phyloP scores from a whole-genome alignment of 2,329 filamentous ascomycete species.

The Arthrinium puccinioides region DNA sequence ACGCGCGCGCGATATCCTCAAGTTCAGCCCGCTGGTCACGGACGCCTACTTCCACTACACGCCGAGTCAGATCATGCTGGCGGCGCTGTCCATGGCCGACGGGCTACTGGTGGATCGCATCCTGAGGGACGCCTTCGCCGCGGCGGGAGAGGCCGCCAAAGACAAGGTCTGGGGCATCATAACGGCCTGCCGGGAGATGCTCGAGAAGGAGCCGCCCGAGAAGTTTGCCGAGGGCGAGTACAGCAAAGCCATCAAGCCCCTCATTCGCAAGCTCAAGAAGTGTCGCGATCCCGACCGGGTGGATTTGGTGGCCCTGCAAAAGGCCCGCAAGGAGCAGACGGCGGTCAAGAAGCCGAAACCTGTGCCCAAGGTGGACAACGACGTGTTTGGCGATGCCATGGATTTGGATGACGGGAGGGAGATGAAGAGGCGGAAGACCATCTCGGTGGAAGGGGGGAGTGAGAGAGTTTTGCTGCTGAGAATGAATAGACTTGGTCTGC shows the following conservation, averaged over 20 bases:
- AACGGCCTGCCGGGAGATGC: slow-evolving; percentile 43
- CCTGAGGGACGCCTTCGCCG: slow-evolving; percentile 32
- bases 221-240: slow-evolving; percentile 42
- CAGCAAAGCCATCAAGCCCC: slow-evolving; percentile 43
- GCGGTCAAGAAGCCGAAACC: slow-evolving; percentile 29
- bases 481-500: too few species aligned
- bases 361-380: slow-evolving; percentile 30
- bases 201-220: slow-evolving; percentile 50
- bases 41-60: slow-evolving; percentile 98
- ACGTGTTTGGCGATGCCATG: slow-evolving; percentile 21
- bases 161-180: slow-evolving; percentile 44
- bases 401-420: slow-evolving; percentile 22
- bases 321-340: slow-evolving; percentile 50
- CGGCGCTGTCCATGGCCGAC: slow-evolving; percentile 71
- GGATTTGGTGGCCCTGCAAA: slow-evolving; percentile 63
- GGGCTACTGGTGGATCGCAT: slow-evolving; percentile 47
- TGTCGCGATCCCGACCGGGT: slow-evolving; percentile 69
- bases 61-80: slow-evolving; percentile 87
- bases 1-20: slow-evolving; percentile 66
- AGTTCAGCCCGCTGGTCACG: slow-evolving; percentile 75
- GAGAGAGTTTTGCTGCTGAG: too few species aligned
- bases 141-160: slow-evolving; percentile 15
- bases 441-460: neutral
- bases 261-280: slow-evolving; percentile 63
- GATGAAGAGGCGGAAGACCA: slow-evolving; percentile 29